Percentiles rank a stretch among this genome's conserved stretches.
phyloP scores from a whole-genome alignment of 805 yeast genomes.

The Candida boleticola region DNA sequence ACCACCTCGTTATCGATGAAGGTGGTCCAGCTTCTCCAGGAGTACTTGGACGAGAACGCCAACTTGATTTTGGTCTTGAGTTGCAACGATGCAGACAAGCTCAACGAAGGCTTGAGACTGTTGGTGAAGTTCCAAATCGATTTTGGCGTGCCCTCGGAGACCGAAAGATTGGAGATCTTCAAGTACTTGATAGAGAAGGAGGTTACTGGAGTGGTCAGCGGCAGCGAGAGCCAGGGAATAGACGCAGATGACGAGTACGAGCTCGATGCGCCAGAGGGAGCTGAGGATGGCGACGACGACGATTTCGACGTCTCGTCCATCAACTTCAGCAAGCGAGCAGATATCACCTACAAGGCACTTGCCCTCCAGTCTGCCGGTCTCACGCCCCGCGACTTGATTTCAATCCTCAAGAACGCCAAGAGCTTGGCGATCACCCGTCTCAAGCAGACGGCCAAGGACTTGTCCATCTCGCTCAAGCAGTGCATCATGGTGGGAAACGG shows the following conservation, averaged over 20 bases:
- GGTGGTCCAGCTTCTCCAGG: constrained; percentile 55
- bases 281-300: constrained; percentile 14
- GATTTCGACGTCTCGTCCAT: constrained; percentile 14
- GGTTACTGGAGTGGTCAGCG: constrained; percentile 2
- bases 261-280: constrained; percentile 10
- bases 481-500: constrained; percentile 49
- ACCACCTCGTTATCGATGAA: constrained; percentile 50
- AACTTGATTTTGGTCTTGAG: constrained; percentile 57
- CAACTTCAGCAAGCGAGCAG: constrained; percentile 28
- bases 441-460: constrained; percentile 27
- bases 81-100: constrained; percentile 66
- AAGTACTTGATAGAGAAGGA: constrained; percentile 40
- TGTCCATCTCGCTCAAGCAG: constrained; percentile 17
- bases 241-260: constrained; percentile 15
- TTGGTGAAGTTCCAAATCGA: constrained; percentile 74
- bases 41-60: constrained; percentile 43
- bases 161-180: constrained; percentile 68
- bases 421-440: constrained; percentile 52
- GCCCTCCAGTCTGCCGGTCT: constrained; percentile 91
- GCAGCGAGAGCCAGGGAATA: too few relatives aligned
- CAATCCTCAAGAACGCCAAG: constrained; percentile 69
- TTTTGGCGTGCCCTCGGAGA: constrained; percentile 74
- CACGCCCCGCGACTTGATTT: constrained; percentile 75
- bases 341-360: constrained; percentile 55
- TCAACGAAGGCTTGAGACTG: constrained; percentile 65